A percentile compares a stretch with the other conserved stretches of the same genome.
phyloP scores from a whole-genome alignment of 139 green algal species.

The Zygnema cylindricum region DNA sequence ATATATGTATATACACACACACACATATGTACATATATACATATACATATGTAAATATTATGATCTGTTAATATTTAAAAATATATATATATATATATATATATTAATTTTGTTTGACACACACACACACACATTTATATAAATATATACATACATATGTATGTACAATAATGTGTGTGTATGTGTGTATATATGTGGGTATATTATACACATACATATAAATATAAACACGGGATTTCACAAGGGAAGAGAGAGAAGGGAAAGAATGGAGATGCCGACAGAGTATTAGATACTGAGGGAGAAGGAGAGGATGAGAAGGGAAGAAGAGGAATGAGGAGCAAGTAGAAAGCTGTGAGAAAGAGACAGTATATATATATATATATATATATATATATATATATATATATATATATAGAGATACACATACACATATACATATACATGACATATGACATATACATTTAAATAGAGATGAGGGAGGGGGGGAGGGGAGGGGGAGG shows the following conservation, averaged over 20 bases:
- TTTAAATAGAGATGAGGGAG: neutral
- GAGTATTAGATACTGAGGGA: neutral
- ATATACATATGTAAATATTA: neutral
- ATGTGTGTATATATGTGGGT: too few species aligned
- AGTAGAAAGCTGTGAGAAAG: neutral
- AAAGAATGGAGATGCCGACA: too few species aligned
- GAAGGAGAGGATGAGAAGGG: neutral
- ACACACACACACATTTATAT: too few species aligned
- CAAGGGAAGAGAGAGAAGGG: too few species aligned
- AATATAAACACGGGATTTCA: too few species aligned
- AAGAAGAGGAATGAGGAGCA: neutral
- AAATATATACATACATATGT: too few species aligned
- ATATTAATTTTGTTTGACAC: too few species aligned
- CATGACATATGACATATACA: too few species aligned
- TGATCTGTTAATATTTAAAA: neutral
- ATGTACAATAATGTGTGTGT: too few species aligned
- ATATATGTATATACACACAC: neutral
- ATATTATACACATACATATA: too few species aligned
- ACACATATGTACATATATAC: neutral
- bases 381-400: neutral
- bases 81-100: too few species aligned
- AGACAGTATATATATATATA: neutral
- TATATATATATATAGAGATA: neutral
- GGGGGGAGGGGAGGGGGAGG: neutral
- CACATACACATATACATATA: neutral